Base-by-base conservation (phyloP, 1,284 basidiomycete genomes). In the Ceratobasidium papillatum region DNA sequence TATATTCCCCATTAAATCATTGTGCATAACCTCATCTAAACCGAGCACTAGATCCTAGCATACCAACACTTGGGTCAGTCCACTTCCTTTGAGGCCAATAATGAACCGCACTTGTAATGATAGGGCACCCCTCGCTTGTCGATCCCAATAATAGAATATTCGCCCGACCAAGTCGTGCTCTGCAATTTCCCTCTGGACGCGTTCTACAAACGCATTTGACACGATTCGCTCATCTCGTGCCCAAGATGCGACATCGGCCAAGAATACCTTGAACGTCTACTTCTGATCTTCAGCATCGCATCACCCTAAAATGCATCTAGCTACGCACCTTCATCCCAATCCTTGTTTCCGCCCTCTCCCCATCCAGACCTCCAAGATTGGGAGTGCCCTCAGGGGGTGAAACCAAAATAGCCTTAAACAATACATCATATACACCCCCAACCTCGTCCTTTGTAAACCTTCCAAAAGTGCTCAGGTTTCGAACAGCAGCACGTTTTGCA, bases 1-100 rank as follows among this genome's bases (percentile, higher is more conserved):
- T 79, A 99, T 98, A 79, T 94, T 97, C 76, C 96, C 94, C 95
- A 99, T 98, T 76, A 99, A 85, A 81, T 98, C 98, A 77, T 95
- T 96, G 82, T 95, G 94, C 90, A 99, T 94, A 74, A 98, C 93
- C 14, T 91, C 91, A 79, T 98, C 92, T 56, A 99, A 84, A 0
- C 97, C 98, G 47, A 87, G 88, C 7, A 99, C 91, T 34, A 99
- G 86, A 81, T 99, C 96, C 92, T 98, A 81, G 54, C 34, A 41
- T 5, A 17, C 7, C 3, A 47, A 47, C 3, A 47, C 22, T 69
- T 63, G 17, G 11, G 47, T 47, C 7, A 41, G 47, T 75, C 62
- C 54, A 8, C 30, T 61, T 17, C 14, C 32, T 41, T 9, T 45
- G 14, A 17, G 25, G 19, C 14, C 17, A n/a, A 2, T 25, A 43